phyloP scores from a whole-genome alignment of 257 asterid genomes.

The Coffea canephora region DNA sequence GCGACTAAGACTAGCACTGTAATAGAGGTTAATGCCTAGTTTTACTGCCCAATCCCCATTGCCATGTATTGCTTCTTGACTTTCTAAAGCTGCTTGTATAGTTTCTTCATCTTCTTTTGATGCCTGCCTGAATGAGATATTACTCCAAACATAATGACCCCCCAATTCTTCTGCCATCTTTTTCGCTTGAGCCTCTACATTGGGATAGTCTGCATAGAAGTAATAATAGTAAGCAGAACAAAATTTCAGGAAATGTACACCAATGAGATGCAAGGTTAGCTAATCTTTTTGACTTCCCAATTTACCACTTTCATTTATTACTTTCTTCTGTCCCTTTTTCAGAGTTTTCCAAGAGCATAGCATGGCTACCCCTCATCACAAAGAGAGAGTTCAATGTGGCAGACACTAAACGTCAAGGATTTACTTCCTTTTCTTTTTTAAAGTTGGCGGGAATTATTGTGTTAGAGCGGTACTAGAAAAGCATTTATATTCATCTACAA shows the following conservation, averaged over 20 bases:
- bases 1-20: constrained; percentile 90
- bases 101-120: constrained; percentile 63
- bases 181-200: constrained; percentile 74
- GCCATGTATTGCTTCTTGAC: constrained; percentile 83
- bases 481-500: background rate
- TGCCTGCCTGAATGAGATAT: constrained; percentile 61
- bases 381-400: background rate
- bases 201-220: constrained; percentile 72
- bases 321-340: background rate
- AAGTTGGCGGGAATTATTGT: background rate
- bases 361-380: background rate
- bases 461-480: background rate
- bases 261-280: background rate
- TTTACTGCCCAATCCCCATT: constrained; percentile 98
- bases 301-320: background rate
- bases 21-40: constrained; percentile 87
- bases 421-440: background rate
- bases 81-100: constrained; percentile 64
- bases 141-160: constrained; percentile 48
- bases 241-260: constrained; percentile 1
- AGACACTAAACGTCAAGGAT: background rate
- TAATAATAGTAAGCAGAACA: constrained; percentile 10
- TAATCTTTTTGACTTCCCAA: background rate
- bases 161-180: constrained; percentile 72
- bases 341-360: background rate